Base-by-base conservation (phyloP, 495 filamentous ascomycete genomes). In the Neurospora terricola region DNA sequence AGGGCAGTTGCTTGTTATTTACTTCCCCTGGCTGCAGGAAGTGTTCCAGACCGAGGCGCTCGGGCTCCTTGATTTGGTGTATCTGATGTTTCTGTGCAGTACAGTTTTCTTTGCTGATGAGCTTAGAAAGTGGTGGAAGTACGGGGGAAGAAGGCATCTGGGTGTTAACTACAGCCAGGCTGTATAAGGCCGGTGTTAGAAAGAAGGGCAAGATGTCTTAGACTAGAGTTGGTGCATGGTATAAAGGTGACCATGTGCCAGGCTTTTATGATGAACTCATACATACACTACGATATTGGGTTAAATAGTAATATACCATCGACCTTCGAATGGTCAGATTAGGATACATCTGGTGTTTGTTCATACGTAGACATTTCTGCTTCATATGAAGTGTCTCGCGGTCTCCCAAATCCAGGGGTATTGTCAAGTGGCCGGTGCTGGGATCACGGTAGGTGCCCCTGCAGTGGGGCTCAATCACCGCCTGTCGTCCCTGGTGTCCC, bases 101-200 rank as follows among this genome's bases (percentile, higher is more conserved):
- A 88, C 87, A 11, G 96, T 99, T 36, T 97, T 98, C 82, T 98
- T 93, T 91, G 93, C 89, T 21, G 96, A 99, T 82, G 96, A 99
- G 85, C 89, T 82, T 16, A 87, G 96, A 81, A 99, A 99, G 85
- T 95, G 83, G 82, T 87, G 83, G 76, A 82, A 81, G 75, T 86
- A 86, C 75, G 84, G 84, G 40, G 77, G 80, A 75, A 80, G 82
- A 71, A 77, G 80, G 71, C 78, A 81, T 71, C 73, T 81, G 70
- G 76, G 81, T 37, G 79, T 75, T 54, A 81, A 82, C 34, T 87
- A 87, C 76, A 87, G 85, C 62, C 85, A 85, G 72, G 84, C 84
- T 43, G 85, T 87, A 48, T 86, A 80, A 78, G 71, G 38, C 45
- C 59, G n/a, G 48, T 39, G 21, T 36, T 70, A 18, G 34, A 9